Evolutionary conservation across 305 asterid genomes (phyloP).

Genomic region (Fraxinus xanthoxyloides): DNA sequence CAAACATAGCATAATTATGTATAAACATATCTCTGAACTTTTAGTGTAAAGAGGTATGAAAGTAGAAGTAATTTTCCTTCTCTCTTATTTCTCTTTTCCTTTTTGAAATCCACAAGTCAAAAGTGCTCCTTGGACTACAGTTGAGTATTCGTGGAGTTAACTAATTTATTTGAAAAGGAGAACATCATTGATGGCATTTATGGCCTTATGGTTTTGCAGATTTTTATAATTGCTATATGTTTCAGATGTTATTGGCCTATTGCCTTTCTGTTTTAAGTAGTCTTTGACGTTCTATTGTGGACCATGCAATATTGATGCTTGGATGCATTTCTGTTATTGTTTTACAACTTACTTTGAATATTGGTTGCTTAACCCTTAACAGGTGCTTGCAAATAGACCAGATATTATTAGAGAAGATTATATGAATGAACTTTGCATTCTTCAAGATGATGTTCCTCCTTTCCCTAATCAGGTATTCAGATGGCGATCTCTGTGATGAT

Average conservation of each 20-base stretch:
- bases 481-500: conserved; percentile 29
- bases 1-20: not conserved
- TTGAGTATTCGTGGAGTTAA: not conserved
- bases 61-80: not conserved
- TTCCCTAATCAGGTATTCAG: conserved; percentile 85
- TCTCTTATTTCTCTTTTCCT: not conserved
- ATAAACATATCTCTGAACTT: not conserved
- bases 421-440: conserved; percentile 98
- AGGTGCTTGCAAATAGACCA: conserved; percentile 98
- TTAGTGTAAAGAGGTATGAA: not conserved
- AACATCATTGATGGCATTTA: not conserved
- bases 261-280: not conserved
- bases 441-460: conserved; percentile 98
- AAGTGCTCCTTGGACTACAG: not conserved
- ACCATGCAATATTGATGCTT: not conserved
- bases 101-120: not conserved
- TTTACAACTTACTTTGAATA: not conserved
- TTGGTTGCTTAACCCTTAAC: not conserved
- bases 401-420: conserved; percentile 98
- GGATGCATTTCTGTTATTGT: not conserved
- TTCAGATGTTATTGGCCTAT: not conserved
- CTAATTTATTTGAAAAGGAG: not conserved
- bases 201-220: not conserved
- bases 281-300: not conserved
- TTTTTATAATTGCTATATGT: not conserved